Evolutionary conservation across 345 rosid genomes (phyloP), one percentile per base, ranked within the genome.

Genomic region (Rubroshorea leprosula): DNA sequence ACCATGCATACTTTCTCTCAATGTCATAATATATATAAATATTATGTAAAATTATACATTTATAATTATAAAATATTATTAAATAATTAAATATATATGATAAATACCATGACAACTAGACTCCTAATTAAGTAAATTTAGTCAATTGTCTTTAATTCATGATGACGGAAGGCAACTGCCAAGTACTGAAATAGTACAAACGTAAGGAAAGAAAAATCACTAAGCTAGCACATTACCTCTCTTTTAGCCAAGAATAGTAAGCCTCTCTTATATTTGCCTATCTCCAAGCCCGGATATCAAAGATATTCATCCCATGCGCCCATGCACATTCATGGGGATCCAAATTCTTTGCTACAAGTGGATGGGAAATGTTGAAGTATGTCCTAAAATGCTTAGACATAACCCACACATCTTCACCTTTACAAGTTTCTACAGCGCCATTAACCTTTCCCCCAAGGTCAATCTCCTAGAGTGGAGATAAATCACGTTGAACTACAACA

Each of bases 261-360:
- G 82, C 83, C 70, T 89, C 96, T 65, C 91, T 79, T 61, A 93
- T 87, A 47, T 76, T 75, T 44, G 96, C 85, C 60, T 80, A 81
- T 67, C 96, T 85, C 99, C 99, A 94, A 8, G 87, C 79, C 53
- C 69, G 70, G 29, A 94, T 90, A 77, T 94, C 99, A 52, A 94
- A 87, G 64, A 94, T 71, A 67, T 94, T 94, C 99, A 94, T 94
- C 59, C 99, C 99, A 76, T 94, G 90, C 52, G 99, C 99, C 99
- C 99, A 94, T 14, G 99, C 99, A 70, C 99, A 94, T 80, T 90
- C 99, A 56, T 85, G 72, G 1, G 96, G 95, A 62, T 94, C 79
- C 79, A 94, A 76, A 78, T 84, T 74, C 70, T 90, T 79, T 23
- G 82, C 73, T 7, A 94, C 55, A 70, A 84, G 93, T 49, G 99